Evolutionary conservation across 148 eudicot species (phyloP).

Genomic region (Chenopodium quinoa): DNA sequence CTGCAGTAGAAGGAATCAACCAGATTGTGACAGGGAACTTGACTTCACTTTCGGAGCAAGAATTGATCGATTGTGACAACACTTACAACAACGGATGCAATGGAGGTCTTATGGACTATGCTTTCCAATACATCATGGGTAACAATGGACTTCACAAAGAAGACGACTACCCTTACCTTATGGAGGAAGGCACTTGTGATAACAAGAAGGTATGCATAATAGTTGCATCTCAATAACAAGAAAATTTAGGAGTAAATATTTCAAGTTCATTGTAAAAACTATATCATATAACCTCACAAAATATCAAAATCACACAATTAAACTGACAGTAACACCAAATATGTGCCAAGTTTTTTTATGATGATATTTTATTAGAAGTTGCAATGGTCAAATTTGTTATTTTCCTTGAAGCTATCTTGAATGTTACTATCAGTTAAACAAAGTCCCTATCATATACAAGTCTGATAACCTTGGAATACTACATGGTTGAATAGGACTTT

Average conservation of each 20-base stretch:
- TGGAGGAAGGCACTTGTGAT: constrained; percentile 98
- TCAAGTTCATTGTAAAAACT: too few relatives aligned
- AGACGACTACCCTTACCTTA: constrained; percentile 87
- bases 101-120: constrained; percentile 98
- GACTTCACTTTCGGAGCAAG: constrained; percentile 85
- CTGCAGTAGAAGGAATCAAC: constrained; percentile 95
- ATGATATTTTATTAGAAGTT: too few relatives aligned
- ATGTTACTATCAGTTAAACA: background rate
- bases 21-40: constrained; percentile 84
- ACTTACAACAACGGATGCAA: constrained; percentile 73
- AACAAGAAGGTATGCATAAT: constrained; percentile 44
- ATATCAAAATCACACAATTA: too few relatives aligned
- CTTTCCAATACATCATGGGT: constrained; percentile 59
- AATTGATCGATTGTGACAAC: constrained; percentile 88
- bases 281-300: too few relatives aligned
- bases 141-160: constrained; percentile 86
- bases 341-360: too few relatives aligned
- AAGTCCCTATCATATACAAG: background rate
- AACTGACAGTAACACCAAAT: background rate
- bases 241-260: too few relatives aligned
- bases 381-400: background rate
- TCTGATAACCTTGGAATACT: background rate
- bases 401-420: background rate
- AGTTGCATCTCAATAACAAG: background rate
- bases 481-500: too few relatives aligned